Conservation (phyloP, 768 basidiomycete species). For the Zangia roseola region DNA sequence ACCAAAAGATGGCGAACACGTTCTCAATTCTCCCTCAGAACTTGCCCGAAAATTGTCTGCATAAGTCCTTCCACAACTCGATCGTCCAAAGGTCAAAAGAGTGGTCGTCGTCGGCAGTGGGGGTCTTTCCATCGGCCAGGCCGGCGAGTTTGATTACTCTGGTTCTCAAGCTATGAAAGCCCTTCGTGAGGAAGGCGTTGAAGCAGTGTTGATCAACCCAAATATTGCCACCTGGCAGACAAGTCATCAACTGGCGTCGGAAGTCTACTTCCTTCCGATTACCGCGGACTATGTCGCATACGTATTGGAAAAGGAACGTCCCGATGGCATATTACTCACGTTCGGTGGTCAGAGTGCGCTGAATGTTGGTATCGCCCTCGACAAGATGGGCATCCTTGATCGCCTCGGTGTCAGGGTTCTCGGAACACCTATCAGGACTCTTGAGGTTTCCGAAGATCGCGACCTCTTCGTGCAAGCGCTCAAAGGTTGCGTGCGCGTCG, state of each 20-base stretch:
- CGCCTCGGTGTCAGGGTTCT: slow-evolving; percentile 90
- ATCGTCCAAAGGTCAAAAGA: slow-evolving; percentile 88
- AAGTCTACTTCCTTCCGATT: slow-evolving; percentile 97
- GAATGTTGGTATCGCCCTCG: slow-evolving; percentile 95
- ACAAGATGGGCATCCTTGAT: slow-evolving; percentile 94
- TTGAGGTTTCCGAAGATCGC: slow-evolving; percentile 94
- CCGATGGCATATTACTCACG: slow-evolving; percentile 94
- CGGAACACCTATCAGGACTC: slow-evolving; percentile 91
- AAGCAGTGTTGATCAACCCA: slow-evolving; percentile 95
- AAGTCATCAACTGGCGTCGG: slow-evolving; percentile 91
- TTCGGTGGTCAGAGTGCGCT: slow-evolving; percentile 98
- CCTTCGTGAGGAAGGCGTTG: slow-evolving; percentile 90
- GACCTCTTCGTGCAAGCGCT: slow-evolving; percentile 95
- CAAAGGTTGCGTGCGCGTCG: too few relatives aligned
- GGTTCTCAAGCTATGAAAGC: slow-evolving; percentile 99
- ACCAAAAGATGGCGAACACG: slow-evolving; percentile 64
- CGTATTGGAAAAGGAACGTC: slow-evolving; percentile 96
- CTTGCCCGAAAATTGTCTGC: slow-evolving; percentile 92
- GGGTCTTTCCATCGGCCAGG: slow-evolving; percentile 95
- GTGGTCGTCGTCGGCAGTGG: slow-evolving; percentile 96
- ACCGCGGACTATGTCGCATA: slow-evolving; percentile 98
- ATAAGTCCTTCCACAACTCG: slow-evolving; percentile 88
- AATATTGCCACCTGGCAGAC: too few relatives aligned
- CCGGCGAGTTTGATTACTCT: slow-evolving; percentile 99
- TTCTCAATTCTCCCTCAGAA: slow-evolving; percentile 92